Evolutionary conservation across 169 alveolate genomes (phyloP).

Genomic region (Plasmodium berghei): DNA sequence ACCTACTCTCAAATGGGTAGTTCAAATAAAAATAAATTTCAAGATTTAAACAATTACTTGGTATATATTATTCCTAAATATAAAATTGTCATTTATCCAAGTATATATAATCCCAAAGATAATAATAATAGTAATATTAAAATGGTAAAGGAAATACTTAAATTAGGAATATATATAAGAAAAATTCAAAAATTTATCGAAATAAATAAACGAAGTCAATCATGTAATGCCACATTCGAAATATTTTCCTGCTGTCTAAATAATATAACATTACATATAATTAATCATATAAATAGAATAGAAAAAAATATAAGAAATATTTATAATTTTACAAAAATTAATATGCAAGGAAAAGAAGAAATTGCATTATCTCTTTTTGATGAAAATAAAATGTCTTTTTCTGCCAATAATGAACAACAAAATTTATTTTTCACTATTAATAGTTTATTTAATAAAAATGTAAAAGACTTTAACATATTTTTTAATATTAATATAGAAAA

Average conservation of each 20-base stretch:
- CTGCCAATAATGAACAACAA: conserved; percentile 63
- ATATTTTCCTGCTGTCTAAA: conserved; percentile 63
- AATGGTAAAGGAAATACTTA: conserved; percentile 43
- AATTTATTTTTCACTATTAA: conserved; percentile 66
- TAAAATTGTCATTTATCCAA: conserved; percentile 46
- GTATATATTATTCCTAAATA: conserved; percentile 46
- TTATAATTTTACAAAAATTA: conserved; percentile 61
- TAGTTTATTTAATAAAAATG: conserved; percentile 67
- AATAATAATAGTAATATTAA: conserved; percentile 50
- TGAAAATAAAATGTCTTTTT: conserved; percentile 40
- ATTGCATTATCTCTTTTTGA: conserved; percentile 49
- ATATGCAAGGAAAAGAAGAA: conserved; percentile 31
- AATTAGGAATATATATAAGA: conserved; percentile 59
- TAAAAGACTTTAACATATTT: conserved; percentile 52
- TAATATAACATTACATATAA: conserved; percentile 53
- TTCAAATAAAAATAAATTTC: background rate
- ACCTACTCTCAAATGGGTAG: background rate
- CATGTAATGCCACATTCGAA: conserved; percentile 63
- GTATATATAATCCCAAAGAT: conserved; percentile 4
- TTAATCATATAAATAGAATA: conserved; percentile 51
- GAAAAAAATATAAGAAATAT: conserved; percentile 67
- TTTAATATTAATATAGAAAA: conserved; percentile 69
- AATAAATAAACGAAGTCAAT: conserved; percentile 64
- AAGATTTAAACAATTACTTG: conserved; percentile 19
- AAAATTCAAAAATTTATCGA: conserved; percentile 53